Evolutionary conservation across 176 grass and related monocot species (phyloP).

Genomic region (Musa schizocarpa): DNA sequence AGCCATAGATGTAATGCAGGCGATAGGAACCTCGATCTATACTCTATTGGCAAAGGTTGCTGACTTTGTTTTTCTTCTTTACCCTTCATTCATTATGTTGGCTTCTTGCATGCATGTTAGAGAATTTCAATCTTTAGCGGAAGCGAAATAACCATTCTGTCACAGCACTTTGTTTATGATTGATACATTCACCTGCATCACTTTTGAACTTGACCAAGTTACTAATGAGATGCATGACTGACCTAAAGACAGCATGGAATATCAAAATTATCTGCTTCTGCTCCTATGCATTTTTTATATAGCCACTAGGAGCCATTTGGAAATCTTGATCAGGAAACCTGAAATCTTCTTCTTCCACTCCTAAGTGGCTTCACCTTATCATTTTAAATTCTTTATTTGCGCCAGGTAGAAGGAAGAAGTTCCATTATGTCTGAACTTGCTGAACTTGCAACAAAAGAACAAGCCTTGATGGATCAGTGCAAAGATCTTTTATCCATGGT

Average conservation of each 20-base stretch:
- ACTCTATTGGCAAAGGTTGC: constrained; percentile 40
- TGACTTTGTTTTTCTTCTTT: not conserved
- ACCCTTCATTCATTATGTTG: not conserved
- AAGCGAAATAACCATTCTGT: too few species aligned
- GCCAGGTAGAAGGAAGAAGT: constrained; percentile 72
- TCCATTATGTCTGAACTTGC: constrained; percentile 78
- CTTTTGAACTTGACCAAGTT: too few species aligned
- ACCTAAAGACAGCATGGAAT: not conserved
- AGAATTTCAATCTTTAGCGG: too few species aligned
- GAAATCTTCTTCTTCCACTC: too few species aligned
- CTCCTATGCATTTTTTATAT: too few species aligned
- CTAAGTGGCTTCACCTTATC: not conserved
- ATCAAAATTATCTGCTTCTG: too few species aligned
- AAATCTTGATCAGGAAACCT: too few species aligned
- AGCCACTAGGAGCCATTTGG: not conserved
- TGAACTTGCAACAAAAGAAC: constrained; percentile 55
- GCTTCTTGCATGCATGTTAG: too few species aligned
- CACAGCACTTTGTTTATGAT: too few species aligned
- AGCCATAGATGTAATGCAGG: constrained; percentile 60
- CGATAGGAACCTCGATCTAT: constrained; percentile 36
- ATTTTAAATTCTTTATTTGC: constrained; percentile 5
- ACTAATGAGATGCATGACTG: too few species aligned
- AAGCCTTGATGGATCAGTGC: constrained; percentile 61
- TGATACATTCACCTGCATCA: too few species aligned
- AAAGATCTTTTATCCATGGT: constrained; percentile 80